A percentile compares a stretch with the other conserved stretches of the same genome.
phyloP scores from a whole-genome alignment of 2,329 filamentous ascomycete species.

The Setomelanomma holmii region DNA sequence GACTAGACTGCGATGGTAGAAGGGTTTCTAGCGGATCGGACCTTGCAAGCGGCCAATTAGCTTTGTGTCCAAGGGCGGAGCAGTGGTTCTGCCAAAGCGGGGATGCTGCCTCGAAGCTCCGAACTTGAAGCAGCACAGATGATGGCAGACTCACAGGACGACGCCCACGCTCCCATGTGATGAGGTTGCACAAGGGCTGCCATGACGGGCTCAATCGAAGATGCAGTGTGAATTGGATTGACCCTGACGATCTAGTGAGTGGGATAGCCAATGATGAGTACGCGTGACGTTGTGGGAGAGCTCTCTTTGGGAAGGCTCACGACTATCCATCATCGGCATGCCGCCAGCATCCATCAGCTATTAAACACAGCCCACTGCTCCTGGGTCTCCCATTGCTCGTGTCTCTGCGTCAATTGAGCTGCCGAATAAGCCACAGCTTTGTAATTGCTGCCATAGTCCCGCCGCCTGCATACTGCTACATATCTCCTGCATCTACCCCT shows the following conservation, averaged over 20 bases:
- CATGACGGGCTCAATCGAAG: slow-evolving; percentile 11
- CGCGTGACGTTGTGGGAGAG: slow-evolving; percentile 41
- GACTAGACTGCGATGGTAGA: slow-evolving; percentile 4
- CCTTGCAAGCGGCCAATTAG: slow-evolving; percentile 23
- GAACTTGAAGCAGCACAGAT: no score
- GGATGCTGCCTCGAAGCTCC: slow-evolving; percentile 5
- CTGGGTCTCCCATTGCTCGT: slow-evolving; percentile 11
- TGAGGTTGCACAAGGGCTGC: slow-evolving; percentile 5
- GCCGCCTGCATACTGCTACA: slow-evolving; percentile 32
- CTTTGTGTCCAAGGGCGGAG: slow-evolving; percentile 1
- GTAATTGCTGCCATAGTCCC: slow-evolving; percentile 35
- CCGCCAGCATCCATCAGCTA: slow-evolving; percentile 16
- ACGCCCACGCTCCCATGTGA: slow-evolving; percentile 9
- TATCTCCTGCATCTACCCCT: slow-evolving; percentile 45
- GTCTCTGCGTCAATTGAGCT: slow-evolving; percentile 24
- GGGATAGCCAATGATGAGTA: slow-evolving; percentile 23
- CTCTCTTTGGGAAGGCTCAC: slow-evolving; percentile 28
- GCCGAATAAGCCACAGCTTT: slow-evolving; percentile 34
- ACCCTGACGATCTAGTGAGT: slow-evolving; percentile 33
- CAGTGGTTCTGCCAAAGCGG: background rate
- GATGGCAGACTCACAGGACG: no score
- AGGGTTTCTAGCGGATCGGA: slow-evolving; percentile 17
- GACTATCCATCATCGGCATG: slow-evolving; percentile 31
- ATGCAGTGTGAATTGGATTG: slow-evolving; percentile 17
- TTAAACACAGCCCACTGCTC: background rate